Conservation (phyloP, 176 grass and related monocot species). For the Triticum dicoccoides region DNA sequence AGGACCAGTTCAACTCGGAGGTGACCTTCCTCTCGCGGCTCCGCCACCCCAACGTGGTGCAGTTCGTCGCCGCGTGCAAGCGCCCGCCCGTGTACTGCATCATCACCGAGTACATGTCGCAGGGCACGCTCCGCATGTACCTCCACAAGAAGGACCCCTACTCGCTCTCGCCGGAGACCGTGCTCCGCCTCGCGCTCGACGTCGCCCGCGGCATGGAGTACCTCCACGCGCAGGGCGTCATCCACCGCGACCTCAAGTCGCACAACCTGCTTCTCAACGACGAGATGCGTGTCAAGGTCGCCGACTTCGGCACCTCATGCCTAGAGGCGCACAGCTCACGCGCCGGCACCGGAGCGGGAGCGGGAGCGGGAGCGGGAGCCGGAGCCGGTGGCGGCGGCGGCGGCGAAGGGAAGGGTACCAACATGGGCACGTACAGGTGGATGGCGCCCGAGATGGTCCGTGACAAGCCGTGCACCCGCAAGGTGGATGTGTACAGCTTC, state of each 20-base stretch:
- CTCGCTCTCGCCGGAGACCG: slow-evolving; percentile 56
- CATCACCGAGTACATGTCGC: slow-evolving; percentile 79
- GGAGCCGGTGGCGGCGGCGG: not conserved
- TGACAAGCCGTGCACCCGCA: slow-evolving; percentile 66
- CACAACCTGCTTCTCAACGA: slow-evolving; percentile 74
- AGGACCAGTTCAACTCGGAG: slow-evolving; percentile 72
- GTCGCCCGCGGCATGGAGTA: slow-evolving; percentile 70
- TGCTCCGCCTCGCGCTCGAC: slow-evolving; percentile 55
- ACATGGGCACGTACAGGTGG: slow-evolving; percentile 75
- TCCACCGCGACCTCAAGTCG: slow-evolving; percentile 73
- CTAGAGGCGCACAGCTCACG: slow-evolving; percentile 44
- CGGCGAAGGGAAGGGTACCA: slow-evolving; percentile 38
- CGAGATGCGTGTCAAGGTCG: slow-evolving; percentile 71
- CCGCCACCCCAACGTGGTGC: slow-evolving; percentile 52
- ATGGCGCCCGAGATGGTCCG: slow-evolving; percentile 75
- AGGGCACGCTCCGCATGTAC: slow-evolving; percentile 74
- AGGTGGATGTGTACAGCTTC: slow-evolving; percentile 78
- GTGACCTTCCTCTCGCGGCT: slow-evolving; percentile 61
- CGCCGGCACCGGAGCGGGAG: not conserved
- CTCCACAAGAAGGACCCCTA: slow-evolving; percentile 75
- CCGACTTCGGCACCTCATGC: slow-evolving; percentile 72
- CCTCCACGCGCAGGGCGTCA: slow-evolving; percentile 65
- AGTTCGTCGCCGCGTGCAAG: slow-evolving; percentile 67
- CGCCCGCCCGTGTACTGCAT: slow-evolving; percentile 63
- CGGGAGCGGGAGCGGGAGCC: not conserved